A percentile compares a stretch with the other conserved stretches of the same genome.
Evolutionary conservation across 768 basidiomycete genomes (phyloP).

Genomic region (Leccinum variicolor): DNA sequence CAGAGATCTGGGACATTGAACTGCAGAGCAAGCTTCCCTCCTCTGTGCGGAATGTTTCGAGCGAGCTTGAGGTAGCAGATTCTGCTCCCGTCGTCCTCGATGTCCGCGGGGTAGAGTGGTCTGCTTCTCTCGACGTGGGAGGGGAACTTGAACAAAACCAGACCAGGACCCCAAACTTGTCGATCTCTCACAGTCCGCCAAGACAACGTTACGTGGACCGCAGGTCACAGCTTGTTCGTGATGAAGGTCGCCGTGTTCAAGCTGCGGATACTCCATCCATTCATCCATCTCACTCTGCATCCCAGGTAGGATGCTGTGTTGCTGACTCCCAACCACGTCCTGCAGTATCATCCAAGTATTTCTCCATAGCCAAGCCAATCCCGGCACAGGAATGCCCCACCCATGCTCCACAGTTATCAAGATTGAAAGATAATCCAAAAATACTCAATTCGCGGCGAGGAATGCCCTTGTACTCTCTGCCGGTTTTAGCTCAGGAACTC

Average conservation of each 20-base stretch:
- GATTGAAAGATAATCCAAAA: neutral
- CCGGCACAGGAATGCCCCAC: neutral
- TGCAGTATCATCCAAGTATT: slow-evolving; percentile 12
- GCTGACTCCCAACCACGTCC: neutral
- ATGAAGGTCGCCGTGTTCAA: neutral
- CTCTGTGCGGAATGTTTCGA: slow-evolving; percentile 14
- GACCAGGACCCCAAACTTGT: neutral
- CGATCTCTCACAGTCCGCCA: neutral
- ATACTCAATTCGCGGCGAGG: neutral
- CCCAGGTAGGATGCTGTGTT: slow-evolving; percentile 36
- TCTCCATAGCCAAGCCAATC: neutral
- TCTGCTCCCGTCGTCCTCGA: slow-evolving; percentile 37
- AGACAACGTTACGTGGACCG: neutral
- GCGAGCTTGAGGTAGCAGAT: slow-evolving; percentile 10
- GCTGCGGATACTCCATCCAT: slow-evolving; percentile 28
- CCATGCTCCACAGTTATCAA: neutral
- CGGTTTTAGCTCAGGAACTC: neutral
- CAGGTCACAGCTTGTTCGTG: slow-evolving; percentile 12
- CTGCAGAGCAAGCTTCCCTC: slow-evolving; percentile 29
- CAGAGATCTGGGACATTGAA: slow-evolving; percentile 60
- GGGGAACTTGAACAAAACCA: neutral
- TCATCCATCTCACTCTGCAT: slow-evolving; percentile 55
- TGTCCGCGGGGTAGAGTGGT: slow-evolving; percentile 31
- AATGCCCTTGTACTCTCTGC: slow-evolving; percentile 7
- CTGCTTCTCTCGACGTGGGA: slow-evolving; percentile 5